Conservation (phyloP, 352 stramenopile species). For the Phytophthora pisi region DNA sequence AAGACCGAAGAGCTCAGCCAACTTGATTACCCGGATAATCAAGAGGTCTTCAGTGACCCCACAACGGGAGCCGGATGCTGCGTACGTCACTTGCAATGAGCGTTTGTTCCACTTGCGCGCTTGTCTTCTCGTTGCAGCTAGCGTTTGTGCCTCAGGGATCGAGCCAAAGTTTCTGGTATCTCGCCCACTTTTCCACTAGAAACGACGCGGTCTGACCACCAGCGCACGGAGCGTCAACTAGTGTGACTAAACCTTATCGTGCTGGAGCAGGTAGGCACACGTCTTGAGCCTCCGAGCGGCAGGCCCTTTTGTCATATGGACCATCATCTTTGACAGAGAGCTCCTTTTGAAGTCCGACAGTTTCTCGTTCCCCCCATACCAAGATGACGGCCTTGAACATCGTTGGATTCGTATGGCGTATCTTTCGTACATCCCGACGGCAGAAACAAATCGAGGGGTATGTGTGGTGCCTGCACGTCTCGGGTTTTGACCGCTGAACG, state of each 20-base stretch:
- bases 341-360: not conserved
- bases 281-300: not conserved
- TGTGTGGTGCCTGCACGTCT: not conserved
- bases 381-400: not conserved
- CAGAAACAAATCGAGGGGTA: not conserved
- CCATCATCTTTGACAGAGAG: not conserved
- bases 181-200: no score
- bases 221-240: no score
- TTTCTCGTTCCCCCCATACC: not conserved
- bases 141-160: no score
- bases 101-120: not conserved
- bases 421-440: not conserved
- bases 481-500: not conserved
- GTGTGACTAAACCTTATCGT: not conserved
- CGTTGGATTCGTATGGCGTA: not conserved
- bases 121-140: no score
- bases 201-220: no score
- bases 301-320: not conserved
- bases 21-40: constrained; percentile 2
- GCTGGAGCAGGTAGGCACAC: not conserved
- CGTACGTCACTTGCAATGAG: not conserved
- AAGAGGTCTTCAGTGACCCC: not conserved
- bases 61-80: not conserved
- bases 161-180: no score
- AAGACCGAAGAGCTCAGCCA: not conserved